Evolutionary conservation across 176 grass and related monocot genomes (phyloP).

Genomic region (Cocos nucifera): DNA sequence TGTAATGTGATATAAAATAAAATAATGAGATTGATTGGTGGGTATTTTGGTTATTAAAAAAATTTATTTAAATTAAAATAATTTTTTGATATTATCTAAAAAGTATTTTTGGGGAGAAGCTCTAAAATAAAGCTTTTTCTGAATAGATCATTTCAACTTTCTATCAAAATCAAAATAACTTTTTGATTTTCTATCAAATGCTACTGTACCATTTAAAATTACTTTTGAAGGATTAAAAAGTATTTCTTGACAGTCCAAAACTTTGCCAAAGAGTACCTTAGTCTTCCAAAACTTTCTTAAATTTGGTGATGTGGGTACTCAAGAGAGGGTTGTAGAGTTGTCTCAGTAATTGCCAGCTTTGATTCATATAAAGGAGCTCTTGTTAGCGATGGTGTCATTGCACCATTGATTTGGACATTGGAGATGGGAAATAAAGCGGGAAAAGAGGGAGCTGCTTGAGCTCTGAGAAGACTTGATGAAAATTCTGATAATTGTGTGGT

Average conservation of each 20-base stretch:
- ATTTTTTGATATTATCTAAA: no score
- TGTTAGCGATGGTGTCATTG: constrained; percentile 48
- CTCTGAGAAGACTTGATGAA: constrained; percentile 58
- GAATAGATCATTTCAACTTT: no score
- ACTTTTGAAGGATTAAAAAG: not conserved
- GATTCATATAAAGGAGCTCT: constrained; percentile 50
- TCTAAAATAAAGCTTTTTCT: no score
- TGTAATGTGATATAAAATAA: no score
- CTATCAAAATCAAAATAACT: no score
- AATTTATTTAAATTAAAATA: no score
- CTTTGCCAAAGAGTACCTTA: not conserved
- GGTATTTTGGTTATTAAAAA: no score
- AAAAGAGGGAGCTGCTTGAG: constrained; percentile 46
- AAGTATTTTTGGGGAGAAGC: no score
- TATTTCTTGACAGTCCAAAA: no score
- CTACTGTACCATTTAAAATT: no score
- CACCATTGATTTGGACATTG: constrained; percentile 53
- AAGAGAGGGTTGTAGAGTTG: constrained; percentile 50
- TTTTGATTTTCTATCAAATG: no score
- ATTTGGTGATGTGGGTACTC: constrained; percentile 25
- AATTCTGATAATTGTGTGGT: constrained; percentile 93
- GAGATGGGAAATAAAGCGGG: constrained; percentile 30
- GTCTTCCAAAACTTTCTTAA: constrained; percentile 63
- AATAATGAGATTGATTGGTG: no score
- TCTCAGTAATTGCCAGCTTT: constrained; percentile 32